Evolutionary conservation across 2,329 filamentous ascomycete genomes (phyloP), one percentile per base, ranked within the genome.

Genomic region (Ascochyta rabiei): DNA sequence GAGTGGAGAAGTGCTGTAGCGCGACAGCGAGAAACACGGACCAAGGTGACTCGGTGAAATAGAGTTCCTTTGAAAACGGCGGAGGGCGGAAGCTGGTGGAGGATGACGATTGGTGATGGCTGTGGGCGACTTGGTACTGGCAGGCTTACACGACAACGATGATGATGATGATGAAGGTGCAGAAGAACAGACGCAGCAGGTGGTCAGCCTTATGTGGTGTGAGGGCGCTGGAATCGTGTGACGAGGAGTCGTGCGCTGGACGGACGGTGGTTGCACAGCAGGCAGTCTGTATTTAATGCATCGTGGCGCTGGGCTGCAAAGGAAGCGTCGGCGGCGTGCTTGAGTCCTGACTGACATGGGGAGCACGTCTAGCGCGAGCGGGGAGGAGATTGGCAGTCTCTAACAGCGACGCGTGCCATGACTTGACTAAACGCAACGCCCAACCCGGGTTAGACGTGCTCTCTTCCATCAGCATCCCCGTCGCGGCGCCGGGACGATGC

Each of bases 401-500:
- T 45, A 55, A 45, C 41, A 46, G 47, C 52, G 40, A 55, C 52
- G 46, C 52, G 46, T 55, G 45, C 46, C 42, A 45, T 41, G 39
- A 30, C 46, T 50, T 46, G 52, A 55, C 52, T 50, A 52, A 42
- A 41, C 37, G 30, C 8, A 48, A 46, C 53, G 50, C 61, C 60
- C 19, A 51, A 64, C 51, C 16, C 42, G 55, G 66, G 15, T 48
- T 63, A 59, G 62, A 54, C 57, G 59, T 59, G 61, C 61, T 63
- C 52, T 60, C 58, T 52, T 63, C 53, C 59, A 53, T 44, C 31
- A 46, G 19, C 52, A 46, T 37, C 46, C 57, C 61, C 60, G 59
- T 61, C 67, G 68, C 69, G 67, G 69, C 68, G 62, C 55, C 68
- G 69, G 69, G 66, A 71, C 62, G 61, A 67, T 54, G 53, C 65